A percentile compares a stretch with the other conserved stretches of the same genome.
Conservation (phyloP, 192 early-diverging fungal species). For the Coemansia sp. region DNA sequence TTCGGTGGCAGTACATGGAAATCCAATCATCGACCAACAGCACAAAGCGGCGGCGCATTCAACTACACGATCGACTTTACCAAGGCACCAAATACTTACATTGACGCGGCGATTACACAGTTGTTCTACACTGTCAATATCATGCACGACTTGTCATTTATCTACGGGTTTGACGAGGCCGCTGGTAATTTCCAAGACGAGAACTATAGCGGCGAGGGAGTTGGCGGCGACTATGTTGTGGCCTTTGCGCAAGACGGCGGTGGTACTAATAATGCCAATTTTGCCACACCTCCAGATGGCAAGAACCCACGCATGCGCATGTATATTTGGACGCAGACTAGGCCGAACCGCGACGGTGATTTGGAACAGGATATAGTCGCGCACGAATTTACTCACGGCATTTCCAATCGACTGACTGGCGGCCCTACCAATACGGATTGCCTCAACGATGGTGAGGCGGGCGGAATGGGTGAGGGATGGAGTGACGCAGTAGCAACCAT, state of each 20-base stretch:
- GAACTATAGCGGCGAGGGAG: constrained; percentile 77
- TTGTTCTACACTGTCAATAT: constrained; percentile 92
- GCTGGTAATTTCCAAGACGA: constrained; percentile 95
- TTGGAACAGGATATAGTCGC: constrained; percentile 90
- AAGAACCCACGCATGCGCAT: constrained; percentile 89
- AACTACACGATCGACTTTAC: constrained; percentile 74
- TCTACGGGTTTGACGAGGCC: constrained; percentile 91
- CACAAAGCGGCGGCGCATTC: constrained; percentile 52
- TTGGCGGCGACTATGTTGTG: constrained; percentile 82
- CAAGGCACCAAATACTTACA: constrained; percentile 68
- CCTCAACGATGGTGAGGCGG: constrained; percentile 83
- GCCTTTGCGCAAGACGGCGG: constrained; percentile 92
- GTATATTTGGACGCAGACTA: constrained; percentile 86
- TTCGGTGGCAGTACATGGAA: constrained; percentile 71
- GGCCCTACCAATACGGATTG: constrained; percentile 90
- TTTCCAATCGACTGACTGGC: constrained; percentile 89
- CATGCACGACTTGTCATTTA: constrained; percentile 85
- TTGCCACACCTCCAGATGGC: constrained; percentile 95
- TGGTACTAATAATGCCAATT: constrained; percentile 93
- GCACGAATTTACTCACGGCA: constrained; percentile 94
- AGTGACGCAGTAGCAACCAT: constrained; percentile 90
- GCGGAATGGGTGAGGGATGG: constrained; percentile 97
- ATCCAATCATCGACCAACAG: constrained; percentile 76
- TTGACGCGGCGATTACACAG: constrained; percentile 83
- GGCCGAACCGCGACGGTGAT: constrained; percentile 80